Conservation (phyloP, 2,329 filamentous ascomycete genomes). For the Xenoacremonium recifei region DNA sequence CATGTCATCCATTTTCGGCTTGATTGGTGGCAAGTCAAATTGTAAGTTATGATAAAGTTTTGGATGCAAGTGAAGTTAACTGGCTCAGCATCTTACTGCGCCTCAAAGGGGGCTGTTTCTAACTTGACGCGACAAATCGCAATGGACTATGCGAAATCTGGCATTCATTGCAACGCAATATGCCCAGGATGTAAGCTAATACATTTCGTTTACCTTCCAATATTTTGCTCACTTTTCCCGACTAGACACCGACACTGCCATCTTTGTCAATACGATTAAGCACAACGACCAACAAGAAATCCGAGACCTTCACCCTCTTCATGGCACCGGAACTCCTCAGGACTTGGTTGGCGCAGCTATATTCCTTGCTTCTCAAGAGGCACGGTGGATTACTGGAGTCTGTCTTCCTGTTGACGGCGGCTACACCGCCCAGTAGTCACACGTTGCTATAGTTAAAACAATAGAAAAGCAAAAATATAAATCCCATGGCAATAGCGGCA, state of each 20-base stretch:
- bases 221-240: no score
- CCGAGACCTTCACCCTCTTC: constrained; percentile 21
- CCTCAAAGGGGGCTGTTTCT: constrained; percentile 49
- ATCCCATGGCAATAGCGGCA: no score
- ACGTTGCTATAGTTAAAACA: no score
- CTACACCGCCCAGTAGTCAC: constrained; percentile 32
- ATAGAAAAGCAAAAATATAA: no score
- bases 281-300: constrained; percentile 14
- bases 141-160: constrained; percentile 45
- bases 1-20: constrained; percentile 41
- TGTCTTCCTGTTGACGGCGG: constrained; percentile 40
- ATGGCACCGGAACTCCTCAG: constrained; percentile 25
- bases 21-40: constrained; percentile 29
- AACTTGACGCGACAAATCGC: constrained; percentile 49
- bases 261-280: constrained; percentile 22
- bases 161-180: constrained; percentile 47
- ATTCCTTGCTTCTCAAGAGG: constrained; percentile 37
- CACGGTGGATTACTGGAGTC: constrained; percentile 41
- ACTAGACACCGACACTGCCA: constrained; percentile 25
- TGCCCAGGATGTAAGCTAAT: constrained; percentile 7
- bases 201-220: not conserved
- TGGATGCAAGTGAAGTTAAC: constrained; percentile 1
- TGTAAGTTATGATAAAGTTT: constrained; percentile 15
- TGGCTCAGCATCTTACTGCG: constrained; percentile 37
- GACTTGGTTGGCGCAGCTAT: constrained; percentile 32